phyloP scores from a whole-genome alignment of 176 grass and related monocot species.

The Alloteropsis semialata region DNA sequence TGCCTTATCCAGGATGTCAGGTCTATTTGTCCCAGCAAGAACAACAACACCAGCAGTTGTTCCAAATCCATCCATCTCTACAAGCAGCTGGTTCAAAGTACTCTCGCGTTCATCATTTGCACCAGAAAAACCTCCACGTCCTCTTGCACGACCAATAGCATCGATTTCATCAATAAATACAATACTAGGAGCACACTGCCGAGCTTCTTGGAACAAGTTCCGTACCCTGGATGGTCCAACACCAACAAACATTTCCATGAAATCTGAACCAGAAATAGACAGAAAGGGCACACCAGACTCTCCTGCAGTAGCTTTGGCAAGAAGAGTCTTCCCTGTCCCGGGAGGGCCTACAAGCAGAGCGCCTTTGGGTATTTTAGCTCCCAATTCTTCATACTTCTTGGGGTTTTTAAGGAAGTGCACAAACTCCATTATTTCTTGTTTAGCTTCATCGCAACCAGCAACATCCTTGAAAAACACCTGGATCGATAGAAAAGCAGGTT shows the following conservation, averaged over 20 bases:
- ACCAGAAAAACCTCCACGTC: slow-evolving; percentile 63
- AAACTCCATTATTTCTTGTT: slow-evolving; percentile 93
- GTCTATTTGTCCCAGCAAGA: slow-evolving; percentile 86
- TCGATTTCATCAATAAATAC: slow-evolving; percentile 92
- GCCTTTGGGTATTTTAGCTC: slow-evolving; percentile 82
- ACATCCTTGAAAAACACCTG: slow-evolving; percentile 97
- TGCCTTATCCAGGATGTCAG: slow-evolving; percentile 92
- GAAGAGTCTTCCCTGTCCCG: slow-evolving; percentile 78
- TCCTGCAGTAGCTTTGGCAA: slow-evolving; percentile 82
- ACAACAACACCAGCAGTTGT: slow-evolving; percentile 77
- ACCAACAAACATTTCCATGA: slow-evolving; percentile 92
- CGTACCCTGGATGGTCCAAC: slow-evolving; percentile 76
- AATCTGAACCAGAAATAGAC: slow-evolving; percentile 78
- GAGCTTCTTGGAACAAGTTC: slow-evolving; percentile 75
- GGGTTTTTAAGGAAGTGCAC: slow-evolving; percentile 79
- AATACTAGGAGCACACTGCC: slow-evolving; percentile 70
- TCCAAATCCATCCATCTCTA: slow-evolving; percentile 85
- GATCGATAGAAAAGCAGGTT: slow-evolving; percentile 9
- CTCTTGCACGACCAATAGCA: slow-evolving; percentile 73
- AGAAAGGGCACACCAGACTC: slow-evolving; percentile 79
- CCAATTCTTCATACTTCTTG: slow-evolving; percentile 69
- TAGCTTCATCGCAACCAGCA: slow-evolving; percentile 78
- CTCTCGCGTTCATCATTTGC: slow-evolving; percentile 78
- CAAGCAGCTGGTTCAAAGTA: slow-evolving; percentile 82
- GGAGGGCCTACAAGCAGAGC: slow-evolving; percentile 83